Conservation (phyloP, 202 grass and related monocot genomes). For the Panicum virgatum region DNA sequence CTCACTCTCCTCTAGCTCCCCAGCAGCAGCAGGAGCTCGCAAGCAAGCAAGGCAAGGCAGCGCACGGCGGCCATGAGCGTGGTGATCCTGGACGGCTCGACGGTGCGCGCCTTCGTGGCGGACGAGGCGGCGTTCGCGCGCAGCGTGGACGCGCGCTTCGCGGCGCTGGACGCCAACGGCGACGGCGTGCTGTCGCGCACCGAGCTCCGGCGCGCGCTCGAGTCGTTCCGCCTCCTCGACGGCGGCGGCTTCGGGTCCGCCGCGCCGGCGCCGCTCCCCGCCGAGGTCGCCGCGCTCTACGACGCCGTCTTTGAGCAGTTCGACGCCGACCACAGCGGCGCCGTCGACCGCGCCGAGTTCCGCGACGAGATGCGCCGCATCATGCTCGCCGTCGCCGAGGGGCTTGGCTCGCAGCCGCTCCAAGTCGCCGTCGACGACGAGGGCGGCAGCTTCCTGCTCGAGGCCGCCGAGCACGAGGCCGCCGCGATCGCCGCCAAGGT, state of each 20-base stretch:
- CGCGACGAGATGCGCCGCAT: constrained; percentile 83
- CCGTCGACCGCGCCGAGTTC: constrained; percentile 83
- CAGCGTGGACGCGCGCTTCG: constrained; percentile 74
- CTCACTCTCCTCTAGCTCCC: neutral
- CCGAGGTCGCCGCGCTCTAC: constrained; percentile 76
- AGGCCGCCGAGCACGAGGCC: constrained; percentile 79
- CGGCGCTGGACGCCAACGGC: constrained; percentile 81
- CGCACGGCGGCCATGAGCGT: constrained; percentile 53
- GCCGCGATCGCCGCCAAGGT: constrained; percentile 47
- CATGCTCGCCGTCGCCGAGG: constrained; percentile 93
- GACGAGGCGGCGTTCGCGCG: constrained; percentile 72
- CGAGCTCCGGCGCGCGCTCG: constrained; percentile 85
- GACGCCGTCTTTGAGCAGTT: constrained; percentile 94
- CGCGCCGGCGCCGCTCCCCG: constrained; percentile 49
- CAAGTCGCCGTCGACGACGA: constrained; percentile 84
- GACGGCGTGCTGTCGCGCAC: constrained; percentile 85
- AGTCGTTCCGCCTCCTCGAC: constrained; percentile 96
- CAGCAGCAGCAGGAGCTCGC: neutral
- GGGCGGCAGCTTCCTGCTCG: constrained; percentile 63
- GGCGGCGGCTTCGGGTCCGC: constrained; percentile 59
- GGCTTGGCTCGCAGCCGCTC: constrained; percentile 73
- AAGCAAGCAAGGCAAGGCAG: neutral
- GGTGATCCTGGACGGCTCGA: constrained; percentile 77
- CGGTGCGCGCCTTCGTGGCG: constrained; percentile 76
- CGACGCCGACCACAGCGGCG: constrained; percentile 85